phyloP scores from a whole-genome alignment of 139 green algal genomes.

The Chlorella sp. region DNA sequence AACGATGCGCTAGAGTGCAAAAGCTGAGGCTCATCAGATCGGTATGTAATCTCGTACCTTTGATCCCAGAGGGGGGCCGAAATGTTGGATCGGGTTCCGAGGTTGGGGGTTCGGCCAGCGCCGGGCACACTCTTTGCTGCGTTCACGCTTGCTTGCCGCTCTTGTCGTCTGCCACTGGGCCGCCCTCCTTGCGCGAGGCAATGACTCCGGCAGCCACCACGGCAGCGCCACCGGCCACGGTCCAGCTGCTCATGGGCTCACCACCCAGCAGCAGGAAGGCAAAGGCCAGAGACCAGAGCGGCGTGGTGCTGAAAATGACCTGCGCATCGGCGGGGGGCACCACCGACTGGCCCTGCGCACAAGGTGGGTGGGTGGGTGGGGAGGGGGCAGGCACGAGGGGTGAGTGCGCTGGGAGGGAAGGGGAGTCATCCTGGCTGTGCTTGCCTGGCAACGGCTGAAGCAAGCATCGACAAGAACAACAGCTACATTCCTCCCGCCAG shows the following conservation, averaged over 20 bases:
- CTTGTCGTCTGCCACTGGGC: not conserved
- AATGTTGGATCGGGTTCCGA: too few relatives aligned
- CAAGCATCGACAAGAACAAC: too few relatives aligned
- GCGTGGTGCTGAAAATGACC: conserved; percentile 39
- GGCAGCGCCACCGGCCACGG: conserved; percentile 21
- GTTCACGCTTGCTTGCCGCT: conserved; percentile 17
- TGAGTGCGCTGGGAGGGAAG: too few relatives aligned
- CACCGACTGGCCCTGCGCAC: conserved; percentile 24
- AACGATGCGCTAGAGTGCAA: too few relatives aligned
- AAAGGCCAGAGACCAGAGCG: conserved; percentile 39
- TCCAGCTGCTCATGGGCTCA: conserved; percentile 26
- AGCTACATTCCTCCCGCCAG: too few relatives aligned
- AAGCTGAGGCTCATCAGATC: too few relatives aligned
- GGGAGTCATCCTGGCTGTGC: too few relatives aligned
- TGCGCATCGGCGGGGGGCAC: conserved; percentile 33
- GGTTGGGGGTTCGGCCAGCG: too few relatives aligned
- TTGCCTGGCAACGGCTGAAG: too few relatives aligned
- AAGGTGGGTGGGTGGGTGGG: not conserved
- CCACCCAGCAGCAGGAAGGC: conserved; percentile 35
- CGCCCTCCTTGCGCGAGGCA: conserved; percentile 10
- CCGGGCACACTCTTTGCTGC: not conserved
- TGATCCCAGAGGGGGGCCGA: too few relatives aligned
- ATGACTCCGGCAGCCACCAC: conserved; percentile 32
- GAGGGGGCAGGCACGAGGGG: too few relatives aligned
- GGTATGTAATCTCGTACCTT: too few relatives aligned